phyloP scores from a whole-genome alignment of 2,329 filamentous ascomycete species.

The Pseudogymnoascus sp. region DNA sequence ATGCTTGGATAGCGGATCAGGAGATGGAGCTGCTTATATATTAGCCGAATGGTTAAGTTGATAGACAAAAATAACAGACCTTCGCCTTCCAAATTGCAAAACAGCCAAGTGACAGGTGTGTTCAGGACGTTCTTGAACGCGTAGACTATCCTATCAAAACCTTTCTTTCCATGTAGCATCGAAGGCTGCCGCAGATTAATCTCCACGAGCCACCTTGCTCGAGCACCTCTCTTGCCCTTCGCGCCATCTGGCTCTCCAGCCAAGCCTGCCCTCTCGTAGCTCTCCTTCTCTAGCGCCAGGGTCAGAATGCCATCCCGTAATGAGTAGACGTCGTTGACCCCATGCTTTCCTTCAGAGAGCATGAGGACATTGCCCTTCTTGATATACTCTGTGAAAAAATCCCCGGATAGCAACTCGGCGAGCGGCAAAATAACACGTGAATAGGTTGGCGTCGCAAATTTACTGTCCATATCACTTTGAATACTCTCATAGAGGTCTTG shows the following conservation, averaged over 20 bases:
- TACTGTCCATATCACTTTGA: conserved; percentile 42
- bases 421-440: conserved; percentile 66
- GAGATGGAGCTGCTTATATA: conserved; percentile 36
- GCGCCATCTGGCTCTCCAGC: conserved; percentile 59
- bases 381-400: conserved; percentile 79
- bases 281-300: conserved; percentile 72
- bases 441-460: conserved; percentile 43
- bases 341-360: conserved; percentile 70
- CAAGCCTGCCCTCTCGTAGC: conserved; percentile 76
- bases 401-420: conserved; percentile 60
- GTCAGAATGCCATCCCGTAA: conserved; percentile 64
- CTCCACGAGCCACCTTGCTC: conserved; percentile 72
- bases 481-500: conserved; percentile 51
- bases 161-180: conserved; percentile 78
- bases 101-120: conserved; percentile 66
- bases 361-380: conserved; percentile 67
- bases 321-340: conserved; percentile 64
- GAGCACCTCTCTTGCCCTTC: conserved; percentile 52
- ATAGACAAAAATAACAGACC: conserved; percentile 32
- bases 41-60: conserved; percentile 5
- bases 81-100: conserved; percentile 52
- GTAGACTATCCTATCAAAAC: conserved; percentile 70
- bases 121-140: conserved; percentile 72
- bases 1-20: conserved; percentile 43
- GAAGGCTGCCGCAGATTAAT: conserved; percentile 64